phyloP scores from a whole-genome alignment of 176 grass and related monocot genomes.

The Zea luxurians region DNA sequence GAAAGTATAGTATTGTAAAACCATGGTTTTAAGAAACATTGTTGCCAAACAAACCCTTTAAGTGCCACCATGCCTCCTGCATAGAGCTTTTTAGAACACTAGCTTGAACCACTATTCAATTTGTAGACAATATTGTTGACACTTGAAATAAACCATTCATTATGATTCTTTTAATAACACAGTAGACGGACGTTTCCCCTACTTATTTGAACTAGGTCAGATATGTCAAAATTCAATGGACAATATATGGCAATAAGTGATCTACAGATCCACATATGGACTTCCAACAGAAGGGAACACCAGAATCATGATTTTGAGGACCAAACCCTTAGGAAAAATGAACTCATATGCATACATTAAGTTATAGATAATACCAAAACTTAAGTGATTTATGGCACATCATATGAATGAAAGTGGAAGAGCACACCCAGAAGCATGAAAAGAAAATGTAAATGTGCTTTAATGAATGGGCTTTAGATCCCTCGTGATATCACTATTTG shows the following conservation, averaged over 20 bases:
- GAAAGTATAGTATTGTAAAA: no score
- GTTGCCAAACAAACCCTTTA: background rate
- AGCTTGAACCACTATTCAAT: conserved; percentile 25
- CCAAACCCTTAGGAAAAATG: background rate
- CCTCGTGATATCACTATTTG: background rate
- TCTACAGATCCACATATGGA: background rate
- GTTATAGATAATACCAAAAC: background rate
- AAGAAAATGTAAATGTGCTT: background rate
- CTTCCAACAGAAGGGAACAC: background rate
- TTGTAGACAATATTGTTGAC: background rate
- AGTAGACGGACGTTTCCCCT: background rate
- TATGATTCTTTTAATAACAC: conserved; percentile 17
- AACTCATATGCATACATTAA: conserved; percentile 23
- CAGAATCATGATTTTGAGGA: conserved; percentile 14
- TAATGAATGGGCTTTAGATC: background rate
- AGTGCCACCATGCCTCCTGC: background rate
- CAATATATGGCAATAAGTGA: background rate
- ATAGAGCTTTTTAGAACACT: background rate
- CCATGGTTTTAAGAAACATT: no score
- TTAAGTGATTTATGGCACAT: background rate
- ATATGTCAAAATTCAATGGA: background rate
- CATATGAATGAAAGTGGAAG: conserved; percentile 7
- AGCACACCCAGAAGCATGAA: background rate
- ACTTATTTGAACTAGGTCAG: background rate
- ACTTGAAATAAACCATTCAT: background rate